Base-by-base conservation (phyloP, 805 yeast genomes). In the Isabelozyma heimii region DNA sequence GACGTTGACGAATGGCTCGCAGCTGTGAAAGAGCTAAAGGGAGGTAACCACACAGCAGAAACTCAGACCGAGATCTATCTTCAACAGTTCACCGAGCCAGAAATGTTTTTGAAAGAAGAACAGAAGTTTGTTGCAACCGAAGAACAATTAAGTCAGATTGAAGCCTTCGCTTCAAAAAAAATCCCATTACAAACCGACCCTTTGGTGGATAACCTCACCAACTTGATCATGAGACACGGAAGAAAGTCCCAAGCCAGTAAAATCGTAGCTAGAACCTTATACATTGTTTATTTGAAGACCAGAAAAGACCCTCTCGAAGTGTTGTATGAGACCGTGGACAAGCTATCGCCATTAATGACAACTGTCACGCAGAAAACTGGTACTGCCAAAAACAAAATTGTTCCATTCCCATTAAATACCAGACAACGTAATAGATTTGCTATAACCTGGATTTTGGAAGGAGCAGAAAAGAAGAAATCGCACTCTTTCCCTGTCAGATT, bases 161-260 rank as follows among this genome's bases (percentile, higher is more conserved):
- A 77, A 48, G 65, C 63, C 10, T 69, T 85, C 45, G 70, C 76
- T 50, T 73, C 66, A 39, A 70, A 72, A 51, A 79, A 81, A 10
- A 70, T 89, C 28, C 96, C 97, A 26, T 60, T 72, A 26, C 74
- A 76, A 54, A 69, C 72, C 42, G 94, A 90, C 58, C 86, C 88
- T n/a, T 80, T 84, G 16, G 74, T 91, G 44, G 84, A 84, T 44
- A 85, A 87, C 57, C 81, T 94, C 61, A 85, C 89, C 47, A 91
- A 91, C 63, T 77, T 91, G 72, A 83, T 94, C 52, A 94, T 94
- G 98, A 83, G 89, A 62, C 85, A 89, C 63, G 99, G 99, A 40
- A 84, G 85, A 66, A 94, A 91, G 66, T 81, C 88, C 47, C 72
- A 76, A 44, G 97, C 98, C 0, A 85, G 85, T 62, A 85, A 79